Conservation (phyloP, 2,329 filamentous ascomycete species). For the Chaetomiaceae sp. region DNA sequence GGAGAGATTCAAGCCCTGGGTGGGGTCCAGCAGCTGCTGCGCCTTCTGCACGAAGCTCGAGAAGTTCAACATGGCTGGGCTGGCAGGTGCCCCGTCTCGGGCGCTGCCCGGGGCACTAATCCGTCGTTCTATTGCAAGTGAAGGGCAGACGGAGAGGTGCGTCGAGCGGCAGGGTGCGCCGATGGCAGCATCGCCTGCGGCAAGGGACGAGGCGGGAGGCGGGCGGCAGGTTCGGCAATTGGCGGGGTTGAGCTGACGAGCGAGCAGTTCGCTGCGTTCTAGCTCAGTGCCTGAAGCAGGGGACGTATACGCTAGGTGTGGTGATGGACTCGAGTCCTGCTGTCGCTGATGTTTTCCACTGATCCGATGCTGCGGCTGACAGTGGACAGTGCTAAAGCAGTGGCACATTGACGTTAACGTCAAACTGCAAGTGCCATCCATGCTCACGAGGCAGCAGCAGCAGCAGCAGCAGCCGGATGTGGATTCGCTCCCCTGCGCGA, state of each 20-base stretch:
- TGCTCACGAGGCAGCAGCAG: not conserved
- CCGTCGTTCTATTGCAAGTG: slow-evolving; percentile 1
- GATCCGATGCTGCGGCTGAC: not conserved
- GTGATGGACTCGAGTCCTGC: too few species aligned
- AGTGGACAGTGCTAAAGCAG: not conserved
- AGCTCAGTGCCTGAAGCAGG: too few species aligned
- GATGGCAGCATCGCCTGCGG: too few species aligned
- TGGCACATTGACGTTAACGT: not conserved
- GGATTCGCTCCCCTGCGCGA: not conserved
- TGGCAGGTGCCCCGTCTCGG: too few species aligned
- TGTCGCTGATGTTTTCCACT: too few species aligned
- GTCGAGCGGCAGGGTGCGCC: too few species aligned
- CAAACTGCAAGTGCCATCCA: too few species aligned
- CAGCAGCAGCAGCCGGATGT: not conserved
- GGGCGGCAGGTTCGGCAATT: not conserved
- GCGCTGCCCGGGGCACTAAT: too few species aligned
- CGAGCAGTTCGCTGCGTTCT: too few species aligned
- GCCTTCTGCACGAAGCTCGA: slow-evolving; percentile 89
- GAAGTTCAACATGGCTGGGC: slow-evolving; percentile 50
- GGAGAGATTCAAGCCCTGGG: slow-evolving; percentile 66
- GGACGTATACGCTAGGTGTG: too few species aligned
- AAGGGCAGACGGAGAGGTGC: not conserved
- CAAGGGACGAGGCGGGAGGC: not conserved
- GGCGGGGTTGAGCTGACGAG: not conserved
- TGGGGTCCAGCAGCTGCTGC: slow-evolving; percentile 89